Evolutionary conservation across 2,329 filamentous ascomycete species (phyloP).

Genomic region (Pyrenophora seminiperda): DNA sequence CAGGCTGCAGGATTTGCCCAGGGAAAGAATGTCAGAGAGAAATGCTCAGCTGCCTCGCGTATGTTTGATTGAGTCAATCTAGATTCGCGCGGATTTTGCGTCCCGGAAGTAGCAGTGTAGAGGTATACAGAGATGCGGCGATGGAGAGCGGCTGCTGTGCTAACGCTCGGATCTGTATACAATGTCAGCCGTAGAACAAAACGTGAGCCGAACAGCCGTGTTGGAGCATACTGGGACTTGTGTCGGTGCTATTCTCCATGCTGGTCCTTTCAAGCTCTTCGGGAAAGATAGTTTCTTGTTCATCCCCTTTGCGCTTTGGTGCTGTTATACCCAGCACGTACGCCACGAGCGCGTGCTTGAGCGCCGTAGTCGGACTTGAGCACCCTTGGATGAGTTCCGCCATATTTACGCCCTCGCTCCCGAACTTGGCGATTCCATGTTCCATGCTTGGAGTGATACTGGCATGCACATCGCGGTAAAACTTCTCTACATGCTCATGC

Average conservation of each 20-base stretch:
- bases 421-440: constrained; percentile 34
- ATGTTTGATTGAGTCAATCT: constrained; percentile 24
- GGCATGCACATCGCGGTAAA: constrained; percentile 44
- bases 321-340: constrained; percentile 34
- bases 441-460: constrained; percentile 43
- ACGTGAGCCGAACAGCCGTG: background rate
- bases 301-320: constrained; percentile 15
- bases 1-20: constrained; percentile 38
- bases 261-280: constrained; percentile 23
- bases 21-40: constrained; percentile 43
- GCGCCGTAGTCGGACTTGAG: constrained; percentile 31
- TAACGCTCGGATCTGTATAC: constrained; percentile 9
- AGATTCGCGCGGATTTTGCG: constrained; percentile 3
- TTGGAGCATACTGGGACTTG: constrained; percentile 6
- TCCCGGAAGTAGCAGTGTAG: constrained; percentile 19
- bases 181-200: background rate
- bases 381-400: constrained; percentile 33
- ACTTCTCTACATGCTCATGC: constrained; percentile 38
- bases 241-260: background rate
- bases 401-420: constrained; percentile 28
- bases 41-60: constrained; percentile 43
- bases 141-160: constrained; percentile 32
- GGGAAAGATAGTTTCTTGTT: constrained; percentile 30
- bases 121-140: constrained; percentile 36
- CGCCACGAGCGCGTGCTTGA: constrained; percentile 40